These are phyloP conservation scores for Argentina anserina DNA, from an alignment of 306 rosid species.

Conservation along the genomic window DNA sequence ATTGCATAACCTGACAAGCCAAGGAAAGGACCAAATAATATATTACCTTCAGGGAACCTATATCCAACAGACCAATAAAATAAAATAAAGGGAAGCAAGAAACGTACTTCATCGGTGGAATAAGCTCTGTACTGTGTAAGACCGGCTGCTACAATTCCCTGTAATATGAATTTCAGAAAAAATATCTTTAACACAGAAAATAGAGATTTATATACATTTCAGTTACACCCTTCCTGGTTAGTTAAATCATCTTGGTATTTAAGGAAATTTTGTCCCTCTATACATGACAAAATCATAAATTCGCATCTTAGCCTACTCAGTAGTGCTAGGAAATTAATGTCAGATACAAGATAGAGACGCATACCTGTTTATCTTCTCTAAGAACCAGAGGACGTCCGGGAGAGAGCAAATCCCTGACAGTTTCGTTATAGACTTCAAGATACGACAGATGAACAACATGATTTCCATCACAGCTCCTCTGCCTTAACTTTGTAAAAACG, in stretches of 20 bases:
- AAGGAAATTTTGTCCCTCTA: not conserved
- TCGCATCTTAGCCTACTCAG: not conserved
- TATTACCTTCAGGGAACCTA: slow-evolving; percentile 4
- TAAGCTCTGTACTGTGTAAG: slow-evolving; percentile 92
- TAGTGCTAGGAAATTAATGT: not conserved
- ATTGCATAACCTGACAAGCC: slow-evolving; percentile 79
- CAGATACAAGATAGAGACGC: not conserved
- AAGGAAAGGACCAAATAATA: slow-evolving; percentile 8
- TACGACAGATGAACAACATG: slow-evolving; percentile 86
- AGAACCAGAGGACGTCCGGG: slow-evolving; percentile 95
- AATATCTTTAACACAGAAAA: slow-evolving; percentile 7
- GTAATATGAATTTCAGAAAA: slow-evolving; percentile 19
- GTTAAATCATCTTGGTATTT: not conserved
- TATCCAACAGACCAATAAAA: not conserved
- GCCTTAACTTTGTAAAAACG: slow-evolving; percentile 76
- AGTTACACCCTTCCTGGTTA: not conserved
- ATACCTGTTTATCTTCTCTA: slow-evolving; percentile 96
- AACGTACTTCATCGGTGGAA: slow-evolving; percentile 88
- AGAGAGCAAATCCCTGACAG: slow-evolving; percentile 81
- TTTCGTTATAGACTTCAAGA: slow-evolving; percentile 95
- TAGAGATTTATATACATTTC: not conserved
- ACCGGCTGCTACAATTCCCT: slow-evolving; percentile 96
- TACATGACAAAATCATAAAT: not conserved
- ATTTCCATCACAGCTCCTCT: slow-evolving; percentile 83
- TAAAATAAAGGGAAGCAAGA: slow-evolving; percentile 10